Percentiles rank a stretch among this genome's conserved stretches.
phyloP scores from a whole-genome alignment of 164 flowering plant genomes.

The Sedum album region DNA sequence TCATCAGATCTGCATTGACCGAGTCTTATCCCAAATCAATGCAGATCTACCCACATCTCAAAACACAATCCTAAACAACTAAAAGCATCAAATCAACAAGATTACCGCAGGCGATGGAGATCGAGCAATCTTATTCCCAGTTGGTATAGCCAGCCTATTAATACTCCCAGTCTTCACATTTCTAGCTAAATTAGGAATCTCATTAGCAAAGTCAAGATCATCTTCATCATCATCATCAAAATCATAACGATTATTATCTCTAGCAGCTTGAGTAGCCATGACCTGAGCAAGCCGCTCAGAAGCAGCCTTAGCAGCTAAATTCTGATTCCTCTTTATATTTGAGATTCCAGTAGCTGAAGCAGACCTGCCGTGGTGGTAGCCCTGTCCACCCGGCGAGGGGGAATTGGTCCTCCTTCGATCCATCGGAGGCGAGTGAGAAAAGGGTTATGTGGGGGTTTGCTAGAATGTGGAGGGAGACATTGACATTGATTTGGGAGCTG shows the following conservation, averaged over 20 bases:
- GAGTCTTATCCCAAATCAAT: no score
- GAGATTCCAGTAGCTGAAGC: conserved; percentile 42
- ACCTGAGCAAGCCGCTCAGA: conserved; percentile 79
- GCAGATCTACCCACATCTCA: not conserved
- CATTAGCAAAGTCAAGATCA: conserved; percentile 40
- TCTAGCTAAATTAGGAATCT: conserved; percentile 27
- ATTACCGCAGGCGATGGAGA: conserved; percentile 59
- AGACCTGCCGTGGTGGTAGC: conserved; percentile 30
- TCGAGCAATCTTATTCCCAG: conserved; percentile 25
- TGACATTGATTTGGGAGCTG: not conserved
- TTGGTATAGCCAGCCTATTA: not conserved
- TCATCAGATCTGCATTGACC: not conserved
- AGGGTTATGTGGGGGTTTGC: not conserved
- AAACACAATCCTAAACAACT: not conserved
- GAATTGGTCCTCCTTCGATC: conserved; percentile 24
- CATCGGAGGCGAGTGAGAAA: conserved; percentile 13
- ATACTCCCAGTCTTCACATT: not conserved
- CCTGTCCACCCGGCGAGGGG: conserved; percentile 33
- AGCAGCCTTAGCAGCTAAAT: conserved; percentile 71
- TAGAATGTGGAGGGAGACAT: not conserved
- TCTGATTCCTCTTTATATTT: conserved; percentile 52
- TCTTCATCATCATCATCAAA: conserved; percentile 37
- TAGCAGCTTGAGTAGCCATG: conserved; percentile 74
- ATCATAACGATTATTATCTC: conserved; percentile 9
- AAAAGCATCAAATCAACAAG: not conserved